These are phyloP conservation scores for Colletotrichum scovillei DNA, from an alignment of 2,329 filamentous ascomycete species.

Conservation along the genomic window DNA sequence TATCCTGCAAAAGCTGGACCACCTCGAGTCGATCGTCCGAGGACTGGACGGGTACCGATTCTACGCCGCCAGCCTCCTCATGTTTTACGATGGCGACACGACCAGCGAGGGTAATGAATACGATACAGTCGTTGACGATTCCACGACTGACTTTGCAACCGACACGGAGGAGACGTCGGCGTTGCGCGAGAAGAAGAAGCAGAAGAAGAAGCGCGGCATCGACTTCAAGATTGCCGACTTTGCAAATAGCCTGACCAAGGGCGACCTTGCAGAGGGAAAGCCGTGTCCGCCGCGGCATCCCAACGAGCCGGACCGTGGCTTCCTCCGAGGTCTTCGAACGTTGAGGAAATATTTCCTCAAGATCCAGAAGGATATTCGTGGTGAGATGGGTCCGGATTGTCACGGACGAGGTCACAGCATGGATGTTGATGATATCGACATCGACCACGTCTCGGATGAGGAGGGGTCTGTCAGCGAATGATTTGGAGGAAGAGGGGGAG, in stretches of 20 bases:
- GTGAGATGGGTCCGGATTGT: constrained; percentile 60
- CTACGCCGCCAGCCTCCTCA: constrained; percentile 92
- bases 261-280: constrained; percentile 73
- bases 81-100: constrained; percentile 93
- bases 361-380: constrained; percentile 82
- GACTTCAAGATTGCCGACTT: constrained; percentile 99
- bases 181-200: constrained; percentile 52
- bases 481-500: neutral
- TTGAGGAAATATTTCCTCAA: constrained; percentile 86
- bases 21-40: constrained; percentile 85
- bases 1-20: constrained; percentile 84
- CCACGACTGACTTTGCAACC: constrained; percentile 68
- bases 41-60: constrained; percentile 88
- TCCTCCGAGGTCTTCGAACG: constrained; percentile 84
- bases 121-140: constrained; percentile 65
- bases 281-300: constrained; percentile 86
- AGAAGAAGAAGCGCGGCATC: constrained; percentile 70
- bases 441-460: constrained; percentile 27
- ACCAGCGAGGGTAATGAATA: constrained; percentile 59
- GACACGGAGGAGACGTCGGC: constrained; percentile 65
- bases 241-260: constrained; percentile 94
- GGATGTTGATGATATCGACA: constrained; percentile 25
- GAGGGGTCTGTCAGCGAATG: constrained; percentile 35
- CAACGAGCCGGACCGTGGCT: constrained; percentile 85
- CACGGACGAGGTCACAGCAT: constrained; percentile 39